Evolutionary conservation across 192 early-diverging fungal genomes (phyloP).

Genomic region (Rhizophagus sp.): DNA sequence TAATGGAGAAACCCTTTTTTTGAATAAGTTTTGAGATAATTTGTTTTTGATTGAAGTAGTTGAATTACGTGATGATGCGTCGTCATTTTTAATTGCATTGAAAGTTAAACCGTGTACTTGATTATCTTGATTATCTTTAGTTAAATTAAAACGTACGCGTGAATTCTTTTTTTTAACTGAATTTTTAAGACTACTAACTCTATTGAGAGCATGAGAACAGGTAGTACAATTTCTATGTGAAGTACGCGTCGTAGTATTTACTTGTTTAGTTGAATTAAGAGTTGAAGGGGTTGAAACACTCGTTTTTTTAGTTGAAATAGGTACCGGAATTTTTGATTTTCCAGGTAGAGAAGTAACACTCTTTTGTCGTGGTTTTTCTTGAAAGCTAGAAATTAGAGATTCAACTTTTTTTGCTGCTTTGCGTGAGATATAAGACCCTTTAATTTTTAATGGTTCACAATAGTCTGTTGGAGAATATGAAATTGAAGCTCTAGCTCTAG

Average conservation of each 20-base stretch:
- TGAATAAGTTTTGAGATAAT: background rate
- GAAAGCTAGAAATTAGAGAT: background rate
- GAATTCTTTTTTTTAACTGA: background rate
- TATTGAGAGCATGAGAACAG: too few species aligned
- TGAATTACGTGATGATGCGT: background rate
- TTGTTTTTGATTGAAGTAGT: background rate
- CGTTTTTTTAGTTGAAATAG: background rate
- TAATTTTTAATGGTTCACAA: background rate
- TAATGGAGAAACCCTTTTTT: background rate
- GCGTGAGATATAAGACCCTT: background rate
- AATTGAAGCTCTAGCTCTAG: background rate
- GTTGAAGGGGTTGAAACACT: background rate
- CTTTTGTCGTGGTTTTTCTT: background rate
- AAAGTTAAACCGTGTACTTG: too few species aligned
- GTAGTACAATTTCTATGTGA: background rate
- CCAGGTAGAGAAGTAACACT: background rate
- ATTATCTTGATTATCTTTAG: background rate
- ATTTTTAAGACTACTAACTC: too few species aligned
- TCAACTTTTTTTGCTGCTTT: background rate
- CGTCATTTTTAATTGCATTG: background rate
- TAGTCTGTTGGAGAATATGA: background rate
- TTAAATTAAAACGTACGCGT: background rate
- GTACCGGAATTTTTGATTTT: background rate
- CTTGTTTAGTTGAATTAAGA: background rate
- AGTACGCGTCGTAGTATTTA: background rate